Evolutionary conservation across 1,284 basidiomycete species (phyloP).

Genomic region (Papiliotrema flavescens): DNA sequence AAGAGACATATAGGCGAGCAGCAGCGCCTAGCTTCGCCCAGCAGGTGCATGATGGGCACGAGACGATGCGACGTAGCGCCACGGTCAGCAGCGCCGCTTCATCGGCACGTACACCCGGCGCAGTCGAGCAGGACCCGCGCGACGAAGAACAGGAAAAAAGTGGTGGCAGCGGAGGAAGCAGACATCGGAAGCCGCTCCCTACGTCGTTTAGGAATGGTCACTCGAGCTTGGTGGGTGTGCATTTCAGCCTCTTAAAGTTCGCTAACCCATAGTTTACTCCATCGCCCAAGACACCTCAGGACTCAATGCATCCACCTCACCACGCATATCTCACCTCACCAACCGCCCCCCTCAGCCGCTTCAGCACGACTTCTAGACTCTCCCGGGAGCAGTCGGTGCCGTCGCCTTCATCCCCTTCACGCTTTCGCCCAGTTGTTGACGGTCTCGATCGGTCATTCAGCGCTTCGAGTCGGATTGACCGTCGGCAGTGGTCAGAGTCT

Average conservation of each 20-base stretch:
- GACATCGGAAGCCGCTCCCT: constrained; percentile 30
- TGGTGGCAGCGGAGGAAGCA: constrained; percentile 26
- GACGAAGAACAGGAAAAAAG: constrained; percentile 15
- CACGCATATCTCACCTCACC: constrained; percentile 5
- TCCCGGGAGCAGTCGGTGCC: not conserved
- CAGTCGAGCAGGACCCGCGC: not conserved
- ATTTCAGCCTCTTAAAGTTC: too few relatives aligned
- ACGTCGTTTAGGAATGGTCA: constrained; percentile 30
- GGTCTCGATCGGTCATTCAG: constrained; percentile 5
- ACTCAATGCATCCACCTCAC: not conserved
- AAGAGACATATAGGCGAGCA: constrained; percentile 2
- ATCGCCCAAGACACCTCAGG: constrained; percentile 17
- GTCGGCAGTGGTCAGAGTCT: constrained; percentile 26
- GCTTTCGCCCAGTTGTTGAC: constrained; percentile 1
- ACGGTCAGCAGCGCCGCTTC: constrained; percentile 2
- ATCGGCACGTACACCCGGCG: not conserved
- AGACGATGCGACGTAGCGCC: constrained; percentile 9
- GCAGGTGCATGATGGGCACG: not conserved
- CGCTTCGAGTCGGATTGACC: constrained; percentile 11
- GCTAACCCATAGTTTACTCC: constrained; percentile 31
- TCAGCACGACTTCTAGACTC: constrained; percentile 4
- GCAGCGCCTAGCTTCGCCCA: not conserved
- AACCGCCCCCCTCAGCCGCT: constrained; percentile 12
- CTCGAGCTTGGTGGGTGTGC: constrained; percentile 23
- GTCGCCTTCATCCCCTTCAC: constrained; percentile 5